These are phyloP conservation scores for Leccinum sublutescens DNA, from an alignment of 768 basidiomycete genomes.

Conservation along the genomic window DNA sequence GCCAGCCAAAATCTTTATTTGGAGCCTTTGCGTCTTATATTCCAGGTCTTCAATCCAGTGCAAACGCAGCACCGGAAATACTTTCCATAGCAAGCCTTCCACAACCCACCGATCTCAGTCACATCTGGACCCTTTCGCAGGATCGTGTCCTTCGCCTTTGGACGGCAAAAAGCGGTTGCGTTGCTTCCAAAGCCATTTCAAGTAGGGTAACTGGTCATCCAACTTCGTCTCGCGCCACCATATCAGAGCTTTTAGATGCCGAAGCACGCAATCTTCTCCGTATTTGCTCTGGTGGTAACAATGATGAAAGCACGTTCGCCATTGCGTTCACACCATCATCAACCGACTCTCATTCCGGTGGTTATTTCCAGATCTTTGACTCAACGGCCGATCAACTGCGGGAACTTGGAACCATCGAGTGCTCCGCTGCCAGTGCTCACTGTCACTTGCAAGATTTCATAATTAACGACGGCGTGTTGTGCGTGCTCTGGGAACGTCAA, in stretches of 20 bases:
- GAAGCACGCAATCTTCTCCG: slow-evolving; percentile 63
- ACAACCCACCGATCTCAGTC: slow-evolving; percentile 70
- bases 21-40: slow-evolving; percentile 67
- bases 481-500: slow-evolving; percentile 79
- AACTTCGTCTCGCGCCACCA: slow-evolving; percentile 31
- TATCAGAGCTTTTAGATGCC: slow-evolving; percentile 54
- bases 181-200: slow-evolving; percentile 58
- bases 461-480: slow-evolving; percentile 49
- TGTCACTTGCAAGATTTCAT: slow-evolving; percentile 82
- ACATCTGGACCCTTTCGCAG: slow-evolving; percentile 83
- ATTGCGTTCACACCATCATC: slow-evolving; percentile 73
- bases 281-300: slow-evolving; percentile 49
- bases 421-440: slow-evolving; percentile 57
- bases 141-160: slow-evolving; percentile 84
- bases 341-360: slow-evolving; percentile 63
- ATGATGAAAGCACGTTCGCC: slow-evolving; percentile 56
- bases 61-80: slow-evolving; percentile 54
- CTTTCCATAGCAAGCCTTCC: slow-evolving; percentile 71
- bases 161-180: slow-evolving; percentile 73
- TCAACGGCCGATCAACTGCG: slow-evolving; percentile 57
- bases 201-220: slow-evolving; percentile 32
- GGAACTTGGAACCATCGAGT: slow-evolving; percentile 57
- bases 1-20: slow-evolving; percentile 65
- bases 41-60: slow-evolving; percentile 47
- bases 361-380: slow-evolving; percentile 71